Percentiles rank a stretch among this genome's conserved stretches.
Conservation (phyloP, 176 grass and related monocot genomes). For the Cocos nucifera region DNA sequence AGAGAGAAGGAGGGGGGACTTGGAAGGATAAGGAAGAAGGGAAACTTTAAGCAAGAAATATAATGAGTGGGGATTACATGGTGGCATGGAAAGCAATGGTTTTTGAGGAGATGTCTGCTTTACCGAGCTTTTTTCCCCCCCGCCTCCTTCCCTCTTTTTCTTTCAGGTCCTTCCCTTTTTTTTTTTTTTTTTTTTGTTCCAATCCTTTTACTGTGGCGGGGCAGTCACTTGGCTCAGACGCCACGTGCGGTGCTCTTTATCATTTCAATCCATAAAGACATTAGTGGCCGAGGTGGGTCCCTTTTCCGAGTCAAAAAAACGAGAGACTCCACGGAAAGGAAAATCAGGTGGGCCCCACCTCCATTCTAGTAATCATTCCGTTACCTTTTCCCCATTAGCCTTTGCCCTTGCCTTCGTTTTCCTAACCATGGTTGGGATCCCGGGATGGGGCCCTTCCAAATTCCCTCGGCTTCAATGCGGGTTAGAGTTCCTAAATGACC, state of each 20-base stretch:
- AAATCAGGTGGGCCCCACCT: background rate
- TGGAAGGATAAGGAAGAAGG: constrained; percentile 24
- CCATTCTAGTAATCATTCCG: constrained; percentile 21
- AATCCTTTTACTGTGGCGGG: constrained; percentile 51
- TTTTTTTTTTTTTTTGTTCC: constrained; percentile 33
- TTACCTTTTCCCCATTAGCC: background rate
- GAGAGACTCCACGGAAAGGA: background rate
- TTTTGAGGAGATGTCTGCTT: constrained; percentile 13
- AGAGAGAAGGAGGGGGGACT: background rate
- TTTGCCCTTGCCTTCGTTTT: background rate
- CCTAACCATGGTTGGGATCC: constrained; percentile 12
- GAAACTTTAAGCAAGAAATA: constrained; percentile 33
- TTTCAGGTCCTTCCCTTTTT: constrained; percentile 1
- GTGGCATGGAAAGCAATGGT: constrained; percentile 18
- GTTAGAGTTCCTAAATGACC: background rate
- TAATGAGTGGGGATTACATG: constrained; percentile 32
- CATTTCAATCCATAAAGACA: constrained; percentile 71
- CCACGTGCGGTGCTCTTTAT: constrained; percentile 96
- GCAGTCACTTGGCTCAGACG: constrained; percentile 81
- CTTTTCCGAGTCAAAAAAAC: constrained; percentile 32
- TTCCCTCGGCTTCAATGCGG: background rate
- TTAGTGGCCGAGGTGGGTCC: constrained; percentile 30
- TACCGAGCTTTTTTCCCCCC: constrained; percentile 15
- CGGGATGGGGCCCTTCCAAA: background rate
- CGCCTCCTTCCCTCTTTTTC: constrained; percentile 9